phyloP scores from a whole-genome alignment of 2,329 filamentous ascomycete genomes.

The Drechslerella stenobrocha region DNA sequence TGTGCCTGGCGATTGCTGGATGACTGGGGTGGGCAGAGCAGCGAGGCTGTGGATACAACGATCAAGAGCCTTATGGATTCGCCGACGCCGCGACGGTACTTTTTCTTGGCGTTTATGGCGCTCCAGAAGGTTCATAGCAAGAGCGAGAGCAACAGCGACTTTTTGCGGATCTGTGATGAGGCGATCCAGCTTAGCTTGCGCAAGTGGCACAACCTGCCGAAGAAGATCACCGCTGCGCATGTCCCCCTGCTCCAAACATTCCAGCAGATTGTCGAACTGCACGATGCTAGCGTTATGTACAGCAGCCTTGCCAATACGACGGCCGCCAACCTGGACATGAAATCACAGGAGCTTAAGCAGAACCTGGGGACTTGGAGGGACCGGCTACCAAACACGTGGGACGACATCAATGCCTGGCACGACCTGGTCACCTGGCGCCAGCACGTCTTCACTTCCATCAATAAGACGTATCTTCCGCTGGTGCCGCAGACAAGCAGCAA shows the following conservation, averaged over 20 bases:
- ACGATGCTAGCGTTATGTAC: slow-evolving; percentile 96
- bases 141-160: slow-evolving; percentile 76
- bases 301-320: slow-evolving; percentile 84
- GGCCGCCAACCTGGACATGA: slow-evolving; percentile 81
- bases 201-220: slow-evolving; percentile 98
- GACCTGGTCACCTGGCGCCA: slow-evolving; percentile 99
- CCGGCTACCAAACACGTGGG: slow-evolving; percentile 94
- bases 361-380: slow-evolving; percentile 94
- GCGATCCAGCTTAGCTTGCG: slow-evolving; percentile 95
- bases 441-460: slow-evolving; percentile 97
- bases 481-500: slow-evolving; percentile 67
- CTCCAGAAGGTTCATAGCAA: slow-evolving; percentile 92
- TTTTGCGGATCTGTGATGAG: slow-evolving; percentile 89
- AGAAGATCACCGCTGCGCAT: slow-evolving; percentile 89
- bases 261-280: slow-evolving; percentile 93
- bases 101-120: slow-evolving; percentile 99
- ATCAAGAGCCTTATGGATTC: slow-evolving; percentile 98
- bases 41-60: slow-evolving; percentile 85
- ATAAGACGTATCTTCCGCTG: slow-evolving; percentile 84
- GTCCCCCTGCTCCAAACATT: slow-evolving; percentile 95
- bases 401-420: slow-evolving; percentile 99
- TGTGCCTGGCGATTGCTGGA: slow-evolving; percentile 95
- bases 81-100: slow-evolving; percentile 86
- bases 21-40: slow-evolving; percentile 87
- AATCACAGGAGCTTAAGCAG: slow-evolving; percentile 93